Conservation (phyloP, 164 flowering plant genomes). For the Vitis labrusca region DNA sequence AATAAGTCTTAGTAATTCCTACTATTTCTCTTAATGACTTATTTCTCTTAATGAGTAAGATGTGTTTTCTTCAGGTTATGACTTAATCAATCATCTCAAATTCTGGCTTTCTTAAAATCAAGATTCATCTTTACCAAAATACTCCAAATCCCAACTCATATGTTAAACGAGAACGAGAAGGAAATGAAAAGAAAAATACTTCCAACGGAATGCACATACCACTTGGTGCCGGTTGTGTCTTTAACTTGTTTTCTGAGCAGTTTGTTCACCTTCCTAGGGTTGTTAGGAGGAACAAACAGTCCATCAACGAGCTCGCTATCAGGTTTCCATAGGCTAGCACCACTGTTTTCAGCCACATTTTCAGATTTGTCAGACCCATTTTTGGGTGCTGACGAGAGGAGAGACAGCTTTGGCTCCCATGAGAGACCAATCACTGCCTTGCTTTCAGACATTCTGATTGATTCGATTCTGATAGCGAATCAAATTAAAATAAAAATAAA, state of each 20-base stretch:
- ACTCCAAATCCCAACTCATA: no score
- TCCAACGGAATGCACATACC: slow-evolving; percentile 34
- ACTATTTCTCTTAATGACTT: no score
- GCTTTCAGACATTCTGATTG: slow-evolving; percentile 31
- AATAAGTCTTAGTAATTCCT: no score
- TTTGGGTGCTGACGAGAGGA: slow-evolving; percentile 17
- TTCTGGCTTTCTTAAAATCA: no score
- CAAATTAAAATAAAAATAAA: background rate
- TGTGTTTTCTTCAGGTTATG: no score
- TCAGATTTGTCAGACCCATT: slow-evolving; percentile 9
- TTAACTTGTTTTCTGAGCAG: slow-evolving; percentile 62
- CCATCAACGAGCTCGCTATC: slow-evolving; percentile 70
- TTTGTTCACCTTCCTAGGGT: slow-evolving; percentile 75
- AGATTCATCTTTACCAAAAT: no score
- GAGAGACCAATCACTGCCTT: slow-evolving; percentile 49
- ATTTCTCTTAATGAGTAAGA: no score
- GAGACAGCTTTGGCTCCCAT: slow-evolving; percentile 68
- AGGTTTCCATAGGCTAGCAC: slow-evolving; percentile 34
- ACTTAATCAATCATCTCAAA: no score
- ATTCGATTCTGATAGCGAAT: background rate
- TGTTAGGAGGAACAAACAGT: slow-evolving; percentile 71
- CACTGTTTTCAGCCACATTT: slow-evolving; percentile 11
- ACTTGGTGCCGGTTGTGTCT: slow-evolving; percentile 69
- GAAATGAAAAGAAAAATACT: background rate
- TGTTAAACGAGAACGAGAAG: background rate